Evolutionary conservation across 2,329 filamentous ascomycete species (phyloP).

Genomic region (Rutstroemia sp.): DNA sequence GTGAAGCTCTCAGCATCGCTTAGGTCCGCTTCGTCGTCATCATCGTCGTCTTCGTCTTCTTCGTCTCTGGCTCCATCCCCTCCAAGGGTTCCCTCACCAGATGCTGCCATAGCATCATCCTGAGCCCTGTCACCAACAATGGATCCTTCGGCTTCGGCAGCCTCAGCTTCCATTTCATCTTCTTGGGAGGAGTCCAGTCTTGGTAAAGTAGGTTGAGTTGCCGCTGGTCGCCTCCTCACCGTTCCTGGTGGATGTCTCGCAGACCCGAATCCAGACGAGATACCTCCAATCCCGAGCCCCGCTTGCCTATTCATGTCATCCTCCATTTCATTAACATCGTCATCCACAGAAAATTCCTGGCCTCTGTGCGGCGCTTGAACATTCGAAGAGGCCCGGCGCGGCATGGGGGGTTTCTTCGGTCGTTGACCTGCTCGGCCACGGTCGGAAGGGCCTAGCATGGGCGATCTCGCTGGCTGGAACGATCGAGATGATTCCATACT

Average conservation of each 20-base stretch:
- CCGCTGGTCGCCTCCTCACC: slow-evolving; percentile 40
- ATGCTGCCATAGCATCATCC: slow-evolving; percentile 15
- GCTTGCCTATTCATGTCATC: slow-evolving; percentile 49
- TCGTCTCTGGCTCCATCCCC: slow-evolving; percentile 35
- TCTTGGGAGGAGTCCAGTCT: slow-evolving; percentile 42
- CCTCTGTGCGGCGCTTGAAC: slow-evolving; percentile 67
- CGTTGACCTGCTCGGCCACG: slow-evolving; percentile 29
- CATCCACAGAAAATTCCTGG: slow-evolving; percentile 84
- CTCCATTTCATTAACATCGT: slow-evolving; percentile 74
- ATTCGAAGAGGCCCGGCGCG: slow-evolving; percentile 68
- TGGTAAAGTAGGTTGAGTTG: slow-evolving; percentile 38
- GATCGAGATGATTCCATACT: slow-evolving; percentile 27
- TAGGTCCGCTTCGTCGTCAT: slow-evolving; percentile 62
- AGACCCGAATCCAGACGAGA: slow-evolving; percentile 32
- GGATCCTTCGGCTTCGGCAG: slow-evolving; percentile 2
- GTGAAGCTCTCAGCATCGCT: slow-evolving; percentile 98
- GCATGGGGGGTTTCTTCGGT: slow-evolving; percentile 58
- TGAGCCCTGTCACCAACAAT: slow-evolving; percentile 13
- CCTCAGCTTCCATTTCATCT: slow-evolving; percentile 33
- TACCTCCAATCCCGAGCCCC: slow-evolving; percentile 28
- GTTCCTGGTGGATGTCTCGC: slow-evolving; percentile 43
- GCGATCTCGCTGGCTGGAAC: slow-evolving; percentile 23
- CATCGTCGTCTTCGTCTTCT: slow-evolving; percentile 40
- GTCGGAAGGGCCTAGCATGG: slow-evolving; percentile 27
- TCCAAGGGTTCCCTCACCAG: slow-evolving; percentile 21